Conservation (phyloP, 768 basidiomycete species). For the Boletellus sp. region DNA sequence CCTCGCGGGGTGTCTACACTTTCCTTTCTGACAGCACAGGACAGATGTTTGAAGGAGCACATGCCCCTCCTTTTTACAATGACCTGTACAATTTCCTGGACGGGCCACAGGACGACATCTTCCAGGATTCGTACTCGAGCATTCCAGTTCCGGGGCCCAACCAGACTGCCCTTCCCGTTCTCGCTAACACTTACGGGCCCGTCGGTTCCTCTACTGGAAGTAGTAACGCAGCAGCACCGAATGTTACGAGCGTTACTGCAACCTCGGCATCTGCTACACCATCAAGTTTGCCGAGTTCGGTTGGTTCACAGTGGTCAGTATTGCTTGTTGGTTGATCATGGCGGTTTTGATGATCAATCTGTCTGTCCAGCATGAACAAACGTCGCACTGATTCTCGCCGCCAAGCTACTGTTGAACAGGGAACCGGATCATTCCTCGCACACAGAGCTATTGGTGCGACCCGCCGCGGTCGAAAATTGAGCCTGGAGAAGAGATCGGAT, state of each 20-base stretch:
- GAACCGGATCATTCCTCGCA: not conserved
- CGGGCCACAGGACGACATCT: conserved; percentile 73
- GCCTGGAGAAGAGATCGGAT: conserved; percentile 4
- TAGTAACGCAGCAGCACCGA: not conserved
- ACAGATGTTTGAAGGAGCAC: conserved; percentile 64
- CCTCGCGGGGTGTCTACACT: not conserved
- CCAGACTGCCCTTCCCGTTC: conserved; percentile 24
- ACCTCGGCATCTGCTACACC: too few species aligned
- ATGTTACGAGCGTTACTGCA: not conserved
- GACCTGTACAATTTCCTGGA: conserved; percentile 67
- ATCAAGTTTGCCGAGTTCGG: too few species aligned
- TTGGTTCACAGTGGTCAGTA: conserved; percentile 9
- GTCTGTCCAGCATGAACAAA: conserved; percentile 1
- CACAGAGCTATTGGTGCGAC: conserved; percentile 4
- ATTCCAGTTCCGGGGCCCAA: conserved; percentile 44
- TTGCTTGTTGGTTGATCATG: not conserved
- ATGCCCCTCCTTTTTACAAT: conserved; percentile 63
- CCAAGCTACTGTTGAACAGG: conserved; percentile 2
- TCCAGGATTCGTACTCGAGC: conserved; percentile 50
- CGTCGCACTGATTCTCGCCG: not conserved
- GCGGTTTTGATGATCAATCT: not conserved
- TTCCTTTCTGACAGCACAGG: too few species aligned
- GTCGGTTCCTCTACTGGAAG: not conserved
- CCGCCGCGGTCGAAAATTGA: conserved; percentile 12
- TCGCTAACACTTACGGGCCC: not conserved